A percentile compares a stretch with the other conserved stretches of the same genome.
These are phyloP conservation scores for Cicer bijugum DNA, from an alignment of 306 rosid species.

Conservation along the genomic window DNA sequence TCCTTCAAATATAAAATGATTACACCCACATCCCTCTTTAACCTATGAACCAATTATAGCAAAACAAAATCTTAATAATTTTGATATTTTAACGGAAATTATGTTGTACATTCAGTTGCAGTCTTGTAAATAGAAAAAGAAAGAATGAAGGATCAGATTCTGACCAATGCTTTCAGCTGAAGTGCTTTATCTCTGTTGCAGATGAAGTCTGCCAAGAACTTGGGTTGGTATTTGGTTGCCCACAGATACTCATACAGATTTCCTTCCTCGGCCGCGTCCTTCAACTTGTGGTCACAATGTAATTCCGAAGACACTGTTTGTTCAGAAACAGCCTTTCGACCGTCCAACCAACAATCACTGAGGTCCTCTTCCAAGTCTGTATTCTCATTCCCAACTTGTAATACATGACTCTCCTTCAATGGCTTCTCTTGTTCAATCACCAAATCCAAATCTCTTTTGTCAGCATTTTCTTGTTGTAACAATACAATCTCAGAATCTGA, in stretches of 20 bases:
- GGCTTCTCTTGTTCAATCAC: constrained; percentile 49
- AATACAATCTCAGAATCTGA: constrained; percentile 4
- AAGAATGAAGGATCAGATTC: not conserved
- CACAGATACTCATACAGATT: constrained; percentile 49
- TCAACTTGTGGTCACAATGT: constrained; percentile 11
- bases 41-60: constrained; percentile 44
- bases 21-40: constrained; percentile 51
- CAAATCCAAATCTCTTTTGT: constrained; percentile 4
- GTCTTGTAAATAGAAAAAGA: constrained; percentile 1
- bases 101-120: not conserved
- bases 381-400: not conserved
- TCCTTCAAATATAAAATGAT: constrained; percentile 84
- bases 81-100: not conserved
- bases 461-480: not conserved
- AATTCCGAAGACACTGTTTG: constrained; percentile 28
- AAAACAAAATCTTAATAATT: constrained; percentile 3
- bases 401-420: constrained; percentile 47
- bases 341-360: constrained; percentile 16
- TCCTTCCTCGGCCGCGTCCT: not conserved
- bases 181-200: constrained; percentile 63
- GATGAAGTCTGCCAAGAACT: constrained; percentile 64
- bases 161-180: constrained; percentile 59
- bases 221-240: constrained; percentile 74
- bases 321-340: constrained; percentile 44
- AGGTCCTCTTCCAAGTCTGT: constrained; percentile 8